Conservation (phyloP, 225 moss, liverwort and hornwort genomes). For the Ulota crispa region DNA sequence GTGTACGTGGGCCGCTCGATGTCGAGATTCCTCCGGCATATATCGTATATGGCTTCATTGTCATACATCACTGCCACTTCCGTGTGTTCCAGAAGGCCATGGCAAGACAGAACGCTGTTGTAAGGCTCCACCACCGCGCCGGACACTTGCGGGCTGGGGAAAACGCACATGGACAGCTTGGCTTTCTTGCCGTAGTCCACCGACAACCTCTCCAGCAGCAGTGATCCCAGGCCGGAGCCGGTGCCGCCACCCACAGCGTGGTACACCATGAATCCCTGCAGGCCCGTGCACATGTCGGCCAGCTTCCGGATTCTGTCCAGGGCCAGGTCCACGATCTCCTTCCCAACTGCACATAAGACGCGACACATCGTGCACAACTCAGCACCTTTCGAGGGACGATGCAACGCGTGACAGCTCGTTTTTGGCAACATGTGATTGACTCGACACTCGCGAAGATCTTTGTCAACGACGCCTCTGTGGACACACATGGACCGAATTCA, state of each 20-base stretch:
- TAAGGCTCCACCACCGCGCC: constrained; percentile 44
- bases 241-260: constrained; percentile 40
- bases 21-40: constrained; percentile 35
- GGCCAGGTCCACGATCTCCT: constrained; percentile 43
- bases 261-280: constrained; percentile 40
- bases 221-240: constrained; percentile 34
- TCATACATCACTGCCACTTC: constrained; percentile 34
- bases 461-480: too few species aligned
- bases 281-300: constrained; percentile 38
- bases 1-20: constrained; percentile 43
- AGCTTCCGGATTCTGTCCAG: constrained; percentile 39
- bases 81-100: constrained; percentile 35
- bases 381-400: too few species aligned
- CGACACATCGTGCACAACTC: too few species aligned
- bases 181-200: constrained; percentile 42
- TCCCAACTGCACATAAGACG: constrained; percentile 27
- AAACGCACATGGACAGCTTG: constrained; percentile 40
- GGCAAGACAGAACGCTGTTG: constrained; percentile 33
- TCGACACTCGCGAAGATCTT: too few species aligned
- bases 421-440: too few species aligned
- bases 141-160: constrained; percentile 43
- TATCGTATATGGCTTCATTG: constrained; percentile 42
- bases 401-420: background rate
- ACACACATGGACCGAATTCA: too few species aligned
- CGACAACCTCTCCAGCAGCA: constrained; percentile 34